phyloP scores from a whole-genome alignment of 2,329 filamentous ascomycete genomes.

The Epichloe festucae region DNA sequence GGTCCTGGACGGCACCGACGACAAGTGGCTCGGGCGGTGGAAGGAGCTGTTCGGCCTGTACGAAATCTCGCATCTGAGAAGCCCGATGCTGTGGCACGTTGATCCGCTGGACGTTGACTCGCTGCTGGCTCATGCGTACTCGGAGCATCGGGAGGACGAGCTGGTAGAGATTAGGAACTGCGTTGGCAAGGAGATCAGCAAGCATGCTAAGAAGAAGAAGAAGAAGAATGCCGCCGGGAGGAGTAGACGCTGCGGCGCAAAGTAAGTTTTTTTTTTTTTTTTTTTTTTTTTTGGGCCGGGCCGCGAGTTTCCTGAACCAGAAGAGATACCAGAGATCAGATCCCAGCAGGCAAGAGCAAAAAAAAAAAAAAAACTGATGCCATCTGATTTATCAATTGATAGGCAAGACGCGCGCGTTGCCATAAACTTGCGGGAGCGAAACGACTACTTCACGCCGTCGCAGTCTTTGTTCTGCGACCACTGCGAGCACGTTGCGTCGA shows the following conservation, averaged over 20 bases:
- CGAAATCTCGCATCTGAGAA: constrained; percentile 58
- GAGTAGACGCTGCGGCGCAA: constrained; percentile 24
- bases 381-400: constrained; percentile 8
- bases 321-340: background rate
- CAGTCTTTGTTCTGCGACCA: constrained; percentile 49
- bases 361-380: background rate
- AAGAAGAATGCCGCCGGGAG: constrained; percentile 15
- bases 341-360: background rate
- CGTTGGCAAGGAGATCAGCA: constrained; percentile 68
- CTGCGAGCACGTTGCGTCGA: constrained; percentile 41
- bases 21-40: constrained; percentile 60
- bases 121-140: constrained; percentile 54
- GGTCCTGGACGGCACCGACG: constrained; percentile 53
- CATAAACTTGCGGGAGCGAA: constrained; percentile 53
- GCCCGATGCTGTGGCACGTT: constrained; percentile 73
- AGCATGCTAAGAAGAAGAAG: constrained; percentile 63
- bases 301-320: background rate
- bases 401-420: constrained; percentile 32
- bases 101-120: constrained; percentile 66
- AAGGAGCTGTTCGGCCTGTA: constrained; percentile 54
- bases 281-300: background rate
- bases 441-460: constrained; percentile 57
- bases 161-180: constrained; percentile 59
- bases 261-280: constrained; percentile 19
- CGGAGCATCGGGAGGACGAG: constrained; percentile 46